Conservation (phyloP, 352 stramenopile species). For the Phytophthora litchii region DNA sequence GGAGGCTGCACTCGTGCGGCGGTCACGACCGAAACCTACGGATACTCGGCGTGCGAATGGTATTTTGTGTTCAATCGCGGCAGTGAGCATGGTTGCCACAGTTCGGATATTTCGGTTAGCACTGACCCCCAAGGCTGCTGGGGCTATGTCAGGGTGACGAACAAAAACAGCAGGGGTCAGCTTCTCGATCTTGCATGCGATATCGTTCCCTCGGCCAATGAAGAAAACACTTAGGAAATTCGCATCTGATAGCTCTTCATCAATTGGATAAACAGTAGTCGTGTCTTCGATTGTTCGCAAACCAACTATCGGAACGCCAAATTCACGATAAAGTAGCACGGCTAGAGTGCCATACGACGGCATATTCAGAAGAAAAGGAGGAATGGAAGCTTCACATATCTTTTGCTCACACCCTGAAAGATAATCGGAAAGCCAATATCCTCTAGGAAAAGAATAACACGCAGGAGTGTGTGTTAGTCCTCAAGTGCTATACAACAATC, state of each 20-base stretch:
- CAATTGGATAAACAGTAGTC: conserved; percentile 54
- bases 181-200: conserved; percentile 62
- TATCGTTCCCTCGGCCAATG: conserved; percentile 53
- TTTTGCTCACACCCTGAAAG: conserved; percentile 57
- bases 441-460: conserved; percentile 24
- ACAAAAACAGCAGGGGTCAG: conserved; percentile 49
- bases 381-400: conserved; percentile 63
- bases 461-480: too few species aligned
- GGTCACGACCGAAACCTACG: conserved; percentile 27
- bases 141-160: conserved; percentile 57
- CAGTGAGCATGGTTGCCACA: conserved; percentile 41
- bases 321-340: conserved; percentile 70
- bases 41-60: conserved; percentile 29
- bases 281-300: conserved; percentile 62
- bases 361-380: conserved; percentile 57
- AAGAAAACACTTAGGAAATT: conserved; percentile 71
- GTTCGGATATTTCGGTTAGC: conserved; percentile 42
- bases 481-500: neutral
- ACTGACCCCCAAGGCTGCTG: conserved; percentile 34
- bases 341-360: conserved; percentile 54
- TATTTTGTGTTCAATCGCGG: conserved; percentile 39
- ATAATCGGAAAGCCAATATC: conserved; percentile 72
- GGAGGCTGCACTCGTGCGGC: conserved; percentile 13
- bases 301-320: conserved; percentile 57
- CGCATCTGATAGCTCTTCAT: conserved; percentile 49